Base-by-base conservation (phyloP, 768 basidiomycete species). In the Pisolithus tinctorius region DNA sequence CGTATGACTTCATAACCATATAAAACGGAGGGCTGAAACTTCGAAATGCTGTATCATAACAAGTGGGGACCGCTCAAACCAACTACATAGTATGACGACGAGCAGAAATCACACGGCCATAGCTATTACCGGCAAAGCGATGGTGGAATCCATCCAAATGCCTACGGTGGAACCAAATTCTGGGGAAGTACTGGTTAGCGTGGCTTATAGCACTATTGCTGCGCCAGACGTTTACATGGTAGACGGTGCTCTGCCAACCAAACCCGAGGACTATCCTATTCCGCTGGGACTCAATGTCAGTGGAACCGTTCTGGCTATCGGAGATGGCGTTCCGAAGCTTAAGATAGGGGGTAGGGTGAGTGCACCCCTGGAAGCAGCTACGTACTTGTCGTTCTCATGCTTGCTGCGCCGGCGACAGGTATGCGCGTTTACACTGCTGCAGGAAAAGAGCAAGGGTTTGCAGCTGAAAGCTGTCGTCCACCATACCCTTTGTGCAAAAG, bases 181-280 rank as follows among this genome's bases (percentile, higher is more conserved):
- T 7, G 69, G 62, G n/a, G 64, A 75, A 48, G 68, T 77, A 17
- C 63, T 71, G 23, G 45, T 78, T 47, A 71, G 72, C 57, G 71
- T 74, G 9, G 65, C 63, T 38, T 75, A 72, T 50, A 65, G 70
- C 2, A 58, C 72, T 14, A 63, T 77, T 60, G 66, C 70, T 34
- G 61, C 74, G 2, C 68, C 72, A 49, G 75, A 77, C 52, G 63
- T 66, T 1, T 76, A 74, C 56, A 57, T 66, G 34, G 60, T 60
- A 10, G 75, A 75, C 51, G 55, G 62, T 6, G 72, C 67, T 17
- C 64, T 61, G 42, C 54, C 44, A 17, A 61, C 71, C 7, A 44
- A 53, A 3, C 58, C 62, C 3, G 47, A 52, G 10, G 46, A 56
- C 27, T 72, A 69, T 50, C 76, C 76, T 6, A 41, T 63, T 11